Evolutionary conservation across 164 flowering plant species (phyloP), one percentile per base, ranked within the genome.

Genomic region (Saururus chinensis): DNA sequence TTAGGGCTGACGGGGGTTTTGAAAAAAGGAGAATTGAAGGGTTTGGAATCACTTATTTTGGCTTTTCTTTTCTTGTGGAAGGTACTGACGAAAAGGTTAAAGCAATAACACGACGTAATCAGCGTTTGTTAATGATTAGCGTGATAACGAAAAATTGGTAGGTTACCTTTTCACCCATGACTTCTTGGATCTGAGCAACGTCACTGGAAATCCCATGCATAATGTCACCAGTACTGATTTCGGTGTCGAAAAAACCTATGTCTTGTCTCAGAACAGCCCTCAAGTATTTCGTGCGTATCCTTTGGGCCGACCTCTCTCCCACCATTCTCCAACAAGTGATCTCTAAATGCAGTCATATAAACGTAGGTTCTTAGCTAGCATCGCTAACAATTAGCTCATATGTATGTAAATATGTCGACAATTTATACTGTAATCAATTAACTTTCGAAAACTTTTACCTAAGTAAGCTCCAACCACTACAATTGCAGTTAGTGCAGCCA

Each of bases 131-230:
- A 6, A 30, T 30, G 37, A 30, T 53, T 53, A 53, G 56, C 9
- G 1, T 1, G 1, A 42, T 4, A 21, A 48, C 21, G 19, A 56
- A 16, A 56, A 52, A 53, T n/a, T n/a, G 40, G 42, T 35, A 64
- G 60, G 35, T 23, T 4, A 87, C 96, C 92, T 86, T 88, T 69
- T 85, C 96, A 4, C 88, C 83, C 83, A 86, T 81, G 0, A 81
- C 96, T 81, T 88, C 96, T 68, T 88, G 92, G 45, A 88, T 81
- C 62, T 81, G 92, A 37, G 88, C 86, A 55, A 82, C 88, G 73
- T 88, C 96, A 60, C 82, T 85, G 19, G 89, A 80, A 61, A 88
- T 77, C 12, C 89, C 86, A 69, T 82, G 88, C 88, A 88, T 82
- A 30, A 88, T 75, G 58, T 86, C 92, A 41, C 92, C 72, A 4